Evolutionary conservation across 2,329 filamentous ascomycete species (phyloP), one percentile per base, ranked within the genome.

Genomic region (Fusarium avenaceum): DNA sequence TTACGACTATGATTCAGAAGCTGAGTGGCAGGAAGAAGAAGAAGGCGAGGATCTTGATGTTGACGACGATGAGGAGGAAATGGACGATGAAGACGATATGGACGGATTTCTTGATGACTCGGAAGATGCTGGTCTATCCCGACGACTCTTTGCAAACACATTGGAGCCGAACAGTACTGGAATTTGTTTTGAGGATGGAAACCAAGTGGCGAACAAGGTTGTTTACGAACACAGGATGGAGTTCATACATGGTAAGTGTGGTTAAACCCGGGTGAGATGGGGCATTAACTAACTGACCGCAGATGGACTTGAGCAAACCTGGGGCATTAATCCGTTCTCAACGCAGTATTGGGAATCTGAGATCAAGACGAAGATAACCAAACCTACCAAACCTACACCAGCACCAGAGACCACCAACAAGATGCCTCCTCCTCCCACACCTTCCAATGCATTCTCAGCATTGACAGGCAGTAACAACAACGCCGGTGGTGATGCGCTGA

Each of bases 31-130:
- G 74, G 92, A 94, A 74, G 92, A 93, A 59, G 86, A 90, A 63
- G 87, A 81, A 57, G 90, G 91, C 26, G 90, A 92, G 43, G 89
- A 91, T 49, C 85, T 92, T 15, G 86, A 90, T 4, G 82, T 90
- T 26, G 90, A 91, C 20, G 89, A 91, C 10, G 85, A 86, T 28
- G 87, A 86, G 81, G 94, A 86, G 82, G 94, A 86, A n/a, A 67
- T 83, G 0, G 91, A 92, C 58, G 91, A 91, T 57, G 90, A 89
- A n/a, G 91, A 92, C 17, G 94, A 96, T 62, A 91, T 97, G 89
- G 92, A 93, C 6, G 94, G 89, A 19, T 97, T 97, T 74, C 83
- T 97, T 3, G 94, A 97, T 71, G 93, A 96, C 72, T 92, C 92
- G 7, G 92, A 96, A 53, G 92, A 96, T 63, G 75, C 78, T 74